These are phyloP conservation scores for Lathyrus oleraceus DNA, from an alignment of 306 rosid genomes.

Conservation along the genomic window DNA sequence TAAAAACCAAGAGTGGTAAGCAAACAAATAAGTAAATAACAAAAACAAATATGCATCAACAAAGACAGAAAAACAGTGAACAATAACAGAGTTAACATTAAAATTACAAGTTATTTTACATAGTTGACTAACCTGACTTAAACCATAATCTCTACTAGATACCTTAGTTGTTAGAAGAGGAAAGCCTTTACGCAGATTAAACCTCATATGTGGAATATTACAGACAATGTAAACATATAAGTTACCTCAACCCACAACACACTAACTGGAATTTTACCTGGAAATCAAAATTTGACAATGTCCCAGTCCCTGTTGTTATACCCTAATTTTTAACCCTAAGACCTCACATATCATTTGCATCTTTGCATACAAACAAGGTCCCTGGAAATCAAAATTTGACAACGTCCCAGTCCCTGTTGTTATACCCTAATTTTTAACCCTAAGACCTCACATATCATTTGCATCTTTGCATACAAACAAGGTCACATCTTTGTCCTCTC, in stretches of 20 bases:
- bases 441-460: too few species aligned
- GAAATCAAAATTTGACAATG: conserved; percentile 86
- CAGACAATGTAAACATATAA: conserved; percentile 30
- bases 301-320: conserved; percentile 97
- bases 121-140: conserved; percentile 1
- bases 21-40: background rate
- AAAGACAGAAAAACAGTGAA: background rate
- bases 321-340: too few species aligned
- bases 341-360: too few species aligned
- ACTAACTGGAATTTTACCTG: conserved; percentile 58
- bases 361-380: too few species aligned
- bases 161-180: conserved; percentile 97
- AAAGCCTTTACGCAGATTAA: conserved; percentile 76
- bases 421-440: too few species aligned
- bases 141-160: conserved; percentile 38
- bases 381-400: conserved; percentile 95
- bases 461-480: too few species aligned
- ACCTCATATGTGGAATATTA: conserved; percentile 68
- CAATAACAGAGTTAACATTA: conserved; percentile 9
- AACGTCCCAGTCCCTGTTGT: conserved; percentile 95
- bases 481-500: too few species aligned
- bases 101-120: background rate
- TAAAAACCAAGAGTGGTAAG: conserved; percentile 14
- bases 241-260: conserved; percentile 27
- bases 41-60: too few species aligned